Evolutionary conservation across 305 asterid genomes (phyloP).

Genomic region (Fraxinus greggii): DNA sequence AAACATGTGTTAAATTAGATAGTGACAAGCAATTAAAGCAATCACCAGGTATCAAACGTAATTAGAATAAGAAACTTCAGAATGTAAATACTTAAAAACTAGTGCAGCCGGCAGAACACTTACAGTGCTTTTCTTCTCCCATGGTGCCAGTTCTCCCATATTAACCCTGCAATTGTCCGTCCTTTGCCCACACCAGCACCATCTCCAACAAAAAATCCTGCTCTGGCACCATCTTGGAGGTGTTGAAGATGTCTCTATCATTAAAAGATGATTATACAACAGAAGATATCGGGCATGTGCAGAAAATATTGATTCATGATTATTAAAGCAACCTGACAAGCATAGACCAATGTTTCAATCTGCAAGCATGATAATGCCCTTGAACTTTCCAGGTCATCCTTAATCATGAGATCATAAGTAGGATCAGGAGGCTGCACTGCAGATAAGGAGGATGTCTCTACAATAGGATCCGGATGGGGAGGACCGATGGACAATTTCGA

Average conservation of each 20-base stretch:
- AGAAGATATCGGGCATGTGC: conserved; percentile 22
- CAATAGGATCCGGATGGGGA: conserved; percentile 95
- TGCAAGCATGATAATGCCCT: conserved; percentile 88
- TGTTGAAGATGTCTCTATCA: conserved; percentile 88
- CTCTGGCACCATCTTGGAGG: conserved; percentile 81
- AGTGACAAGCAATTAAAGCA: conserved; percentile 17
- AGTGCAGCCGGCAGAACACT: conserved; percentile 31
- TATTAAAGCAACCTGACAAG: conserved; percentile 75
- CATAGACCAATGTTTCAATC: conserved; percentile 95
- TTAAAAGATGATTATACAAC: conserved; percentile 22
- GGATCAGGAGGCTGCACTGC: conserved; percentile 99
- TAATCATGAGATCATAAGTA: conserved; percentile 68
- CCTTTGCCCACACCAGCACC: conserved; percentile 99
- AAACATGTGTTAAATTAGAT: conserved; percentile 5
- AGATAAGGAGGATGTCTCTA: conserved; percentile 94
- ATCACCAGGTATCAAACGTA: neutral
- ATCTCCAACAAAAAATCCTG: conserved; percentile 98
- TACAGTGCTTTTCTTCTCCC: conserved; percentile 88
- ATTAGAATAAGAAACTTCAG: conserved; percentile 13
- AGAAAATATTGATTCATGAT: conserved; percentile 17
- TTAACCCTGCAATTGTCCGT: conserved; percentile 93
- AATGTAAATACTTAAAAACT: conserved; percentile 17
- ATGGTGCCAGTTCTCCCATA: conserved; percentile 98
- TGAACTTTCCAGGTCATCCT: conserved; percentile 74
- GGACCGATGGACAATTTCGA: conserved; percentile 82